Evolutionary conservation across 1,284 basidiomycete species (phyloP).

Genomic region (Melanopsichium pennsylvanicum): DNA sequence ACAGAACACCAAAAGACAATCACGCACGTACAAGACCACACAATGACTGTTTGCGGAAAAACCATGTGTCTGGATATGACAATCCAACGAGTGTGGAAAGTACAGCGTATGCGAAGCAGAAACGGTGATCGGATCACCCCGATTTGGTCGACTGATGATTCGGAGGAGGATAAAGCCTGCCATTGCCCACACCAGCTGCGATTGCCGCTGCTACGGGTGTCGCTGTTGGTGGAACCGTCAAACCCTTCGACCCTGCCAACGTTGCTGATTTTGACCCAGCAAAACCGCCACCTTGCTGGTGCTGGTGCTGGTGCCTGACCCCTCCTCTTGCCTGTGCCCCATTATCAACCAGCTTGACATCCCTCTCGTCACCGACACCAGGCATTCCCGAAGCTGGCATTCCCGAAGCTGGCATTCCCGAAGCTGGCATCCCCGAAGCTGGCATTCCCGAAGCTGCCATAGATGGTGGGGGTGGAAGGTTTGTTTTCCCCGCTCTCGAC

Average conservation of each 20-base stretch:
- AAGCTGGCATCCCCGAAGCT: no score
- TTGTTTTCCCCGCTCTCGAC: constrained; percentile 13
- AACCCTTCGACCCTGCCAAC: not conserved
- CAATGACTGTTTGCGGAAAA: no score
- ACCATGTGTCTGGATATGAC: no score
- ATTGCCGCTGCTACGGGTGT: constrained; percentile 30
- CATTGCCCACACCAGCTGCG: constrained; percentile 17
- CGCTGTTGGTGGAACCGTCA: constrained; percentile 10
- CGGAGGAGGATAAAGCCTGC: constrained; percentile 21
- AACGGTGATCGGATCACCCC: no score
- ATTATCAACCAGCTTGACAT: constrained; percentile 15
- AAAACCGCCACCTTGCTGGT: no score
- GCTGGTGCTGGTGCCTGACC: not conserved
- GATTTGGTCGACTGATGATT: constrained; percentile 4
- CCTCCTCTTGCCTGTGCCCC: constrained; percentile 8
- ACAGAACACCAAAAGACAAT: not conserved
- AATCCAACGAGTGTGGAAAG: no score
- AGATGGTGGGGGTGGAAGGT: constrained; percentile 32
- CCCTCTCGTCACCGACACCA: constrained; percentile 12
- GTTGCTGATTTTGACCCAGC: not conserved
- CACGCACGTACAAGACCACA: no score
- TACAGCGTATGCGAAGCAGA: no score
- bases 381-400: no score
- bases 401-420: no score
- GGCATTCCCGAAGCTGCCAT: constrained; percentile 7